Evolutionary conservation across 805 yeast genomes (phyloP).

Genomic region (Zygosaccharomyces rouxii): DNA sequence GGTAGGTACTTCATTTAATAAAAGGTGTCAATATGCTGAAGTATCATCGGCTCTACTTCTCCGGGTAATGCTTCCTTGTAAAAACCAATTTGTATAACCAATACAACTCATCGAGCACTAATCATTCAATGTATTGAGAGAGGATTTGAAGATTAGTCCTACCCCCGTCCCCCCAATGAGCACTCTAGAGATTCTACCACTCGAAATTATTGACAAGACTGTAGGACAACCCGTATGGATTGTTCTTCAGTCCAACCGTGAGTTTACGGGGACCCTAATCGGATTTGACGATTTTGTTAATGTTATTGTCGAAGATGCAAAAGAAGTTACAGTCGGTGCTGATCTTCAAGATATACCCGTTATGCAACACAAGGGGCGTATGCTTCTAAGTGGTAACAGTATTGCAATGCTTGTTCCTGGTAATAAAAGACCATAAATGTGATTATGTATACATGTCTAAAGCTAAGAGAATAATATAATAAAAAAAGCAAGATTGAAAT

Average conservation of each 20-base stretch:
- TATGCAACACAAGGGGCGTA: conserved; percentile 45
- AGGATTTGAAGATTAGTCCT: too few species aligned
- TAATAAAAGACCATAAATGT: conserved; percentile 30
- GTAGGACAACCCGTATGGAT: conserved; percentile 78
- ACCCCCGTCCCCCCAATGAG: not conserved
- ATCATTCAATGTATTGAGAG: not conserved
- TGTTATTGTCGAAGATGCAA: conserved; percentile 74
- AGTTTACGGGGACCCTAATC: conserved; percentile 80
- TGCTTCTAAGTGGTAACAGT: conserved; percentile 68
- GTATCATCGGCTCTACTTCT: not conserved
- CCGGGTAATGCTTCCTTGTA: not conserved
- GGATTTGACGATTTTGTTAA: conserved; percentile 97
- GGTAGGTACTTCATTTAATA: not conserved
- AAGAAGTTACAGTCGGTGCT: conserved; percentile 25
- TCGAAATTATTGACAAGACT: conserved; percentile 83
- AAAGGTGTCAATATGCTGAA: not conserved
- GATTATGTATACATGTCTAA: not conserved
- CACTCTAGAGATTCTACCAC: conserved; percentile 45
- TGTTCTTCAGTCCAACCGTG: conserved; percentile 51
- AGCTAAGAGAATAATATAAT: not conserved
- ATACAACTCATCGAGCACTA: not conserved
- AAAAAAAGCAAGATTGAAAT: not conserved
- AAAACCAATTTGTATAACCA: not conserved
- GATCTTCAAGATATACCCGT: conserved; percentile 40
- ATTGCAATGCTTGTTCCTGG: conserved; percentile 66